phyloP scores from a whole-genome alignment of 441 rosid genomes.

The Flueggea neowawraea region DNA sequence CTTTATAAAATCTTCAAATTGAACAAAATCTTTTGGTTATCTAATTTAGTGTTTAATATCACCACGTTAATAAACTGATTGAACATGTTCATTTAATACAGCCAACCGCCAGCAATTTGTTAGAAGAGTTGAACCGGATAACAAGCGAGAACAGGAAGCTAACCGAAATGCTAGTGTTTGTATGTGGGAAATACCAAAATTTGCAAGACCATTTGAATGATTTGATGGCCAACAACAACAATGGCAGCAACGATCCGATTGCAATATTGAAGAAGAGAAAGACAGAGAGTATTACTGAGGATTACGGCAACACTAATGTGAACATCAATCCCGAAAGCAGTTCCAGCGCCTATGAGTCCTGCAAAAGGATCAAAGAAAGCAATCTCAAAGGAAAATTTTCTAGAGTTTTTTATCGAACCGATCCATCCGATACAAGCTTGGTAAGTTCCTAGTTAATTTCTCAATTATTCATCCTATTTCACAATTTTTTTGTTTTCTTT shows the following conservation, averaged over 20 bases:
- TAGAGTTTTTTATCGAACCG: conserved; percentile 38
- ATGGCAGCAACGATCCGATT: neutral
- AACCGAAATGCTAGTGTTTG: conserved; percentile 39
- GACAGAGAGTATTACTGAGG: conserved; percentile 22
- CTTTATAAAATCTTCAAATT: too few species aligned
- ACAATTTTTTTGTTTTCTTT: too few species aligned
- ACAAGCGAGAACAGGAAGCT: conserved; percentile 72
- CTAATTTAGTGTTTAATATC: too few species aligned
- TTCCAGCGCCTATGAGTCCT: conserved; percentile 52
- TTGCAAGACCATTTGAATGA: conserved; percentile 42
- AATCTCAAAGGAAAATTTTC: conserved; percentile 40
- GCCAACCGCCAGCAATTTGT: conserved; percentile 24
- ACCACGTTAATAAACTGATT: too few species aligned
- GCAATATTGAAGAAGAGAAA: conserved; percentile 41
- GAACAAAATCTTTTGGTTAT: too few species aligned
- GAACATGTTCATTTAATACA: too few species aligned
- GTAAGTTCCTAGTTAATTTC: conserved; percentile 24
- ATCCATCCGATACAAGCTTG: conserved; percentile 58
- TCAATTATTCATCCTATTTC: too few species aligned
- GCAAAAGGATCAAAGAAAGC: conserved; percentile 44
- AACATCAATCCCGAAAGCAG: conserved; percentile 43
- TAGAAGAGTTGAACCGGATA: conserved; percentile 54
- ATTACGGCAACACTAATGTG: conserved; percentile 11
- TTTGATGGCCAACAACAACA: conserved; percentile 26
- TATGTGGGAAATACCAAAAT: conserved; percentile 48